phyloP scores from a whole-genome alignment of 768 basidiomycete genomes.

The Paxillus involutus region DNA sequence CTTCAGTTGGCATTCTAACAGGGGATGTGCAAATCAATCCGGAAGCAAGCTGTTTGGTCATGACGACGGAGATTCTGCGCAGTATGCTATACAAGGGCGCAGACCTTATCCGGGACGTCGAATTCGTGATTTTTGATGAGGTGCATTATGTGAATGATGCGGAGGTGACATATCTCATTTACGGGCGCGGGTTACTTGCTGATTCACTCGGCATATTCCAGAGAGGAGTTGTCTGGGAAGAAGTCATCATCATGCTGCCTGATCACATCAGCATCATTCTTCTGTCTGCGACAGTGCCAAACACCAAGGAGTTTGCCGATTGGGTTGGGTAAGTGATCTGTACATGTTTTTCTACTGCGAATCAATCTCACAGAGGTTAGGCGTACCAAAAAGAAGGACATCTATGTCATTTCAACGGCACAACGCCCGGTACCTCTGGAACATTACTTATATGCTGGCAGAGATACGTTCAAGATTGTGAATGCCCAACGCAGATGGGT shows the following conservation, averaged over 20 bases:
- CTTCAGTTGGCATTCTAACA: constrained; percentile 93
- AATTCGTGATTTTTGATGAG: constrained; percentile 99
- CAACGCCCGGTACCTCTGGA: constrained; percentile 97
- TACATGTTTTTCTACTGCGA: constrained; percentile 7
- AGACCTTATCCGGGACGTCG: constrained; percentile 96
- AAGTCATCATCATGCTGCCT: constrained; percentile 99
- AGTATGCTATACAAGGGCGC: constrained; percentile 99
- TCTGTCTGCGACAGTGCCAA: constrained; percentile 95
- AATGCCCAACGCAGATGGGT: constrained; percentile 70
- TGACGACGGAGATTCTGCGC: constrained; percentile 97
- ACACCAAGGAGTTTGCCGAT: constrained; percentile 96
- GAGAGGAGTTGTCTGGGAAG: constrained; percentile 99
- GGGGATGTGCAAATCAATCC: constrained; percentile 99
- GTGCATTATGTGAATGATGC: constrained; percentile 99
- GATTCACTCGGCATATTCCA: constrained; percentile 33
- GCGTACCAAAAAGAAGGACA: constrained; percentile 98
- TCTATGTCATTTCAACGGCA: constrained; percentile 96
- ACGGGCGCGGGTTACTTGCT: constrained; percentile 4
- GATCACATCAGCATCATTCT: constrained; percentile 98
- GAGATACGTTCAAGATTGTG: constrained; percentile 91
- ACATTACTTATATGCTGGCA: constrained; percentile 94
- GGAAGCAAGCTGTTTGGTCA: constrained; percentile 94
- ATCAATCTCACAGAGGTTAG: constrained; percentile 39
- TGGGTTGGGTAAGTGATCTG: constrained; percentile 89
- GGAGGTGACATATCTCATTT: constrained; percentile 58